Base-by-base conservation (phyloP, 208 protist species). In the Entamoeba moshkovskii region DNA sequence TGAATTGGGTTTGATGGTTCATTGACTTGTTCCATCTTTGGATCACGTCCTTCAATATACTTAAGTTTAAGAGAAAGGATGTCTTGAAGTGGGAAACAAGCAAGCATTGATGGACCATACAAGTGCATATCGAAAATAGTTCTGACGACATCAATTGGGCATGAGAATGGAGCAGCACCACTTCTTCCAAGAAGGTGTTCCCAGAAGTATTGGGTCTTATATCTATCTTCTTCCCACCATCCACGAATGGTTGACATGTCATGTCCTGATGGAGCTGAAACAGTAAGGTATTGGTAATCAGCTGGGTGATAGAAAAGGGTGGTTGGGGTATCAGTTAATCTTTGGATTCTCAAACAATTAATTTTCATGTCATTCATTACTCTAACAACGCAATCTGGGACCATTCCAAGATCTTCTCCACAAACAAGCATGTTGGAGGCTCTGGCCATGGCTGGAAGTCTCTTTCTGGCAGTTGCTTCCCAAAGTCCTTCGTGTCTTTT, bases 381-480 rank as follows among this genome's bases (percentile, higher is more conserved):
- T 45, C 91, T 47, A 38, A 94, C 94, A 38, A 97, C 95, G 93
- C 95, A 96, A 0, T 52, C 45, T 49, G 96, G 95, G 16, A 97
- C 92, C 93, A 96, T 95, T 66, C 97, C 97, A 3, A 97, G 94
- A 94, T 97, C 97, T 91, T 97, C 97, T 45, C 96, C 97, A 95
- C 96, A 97, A 52, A 97, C 94, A 44, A 97, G 94, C 97, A 97
- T 97, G 42, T 96, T 93, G 29, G 95, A 95, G 16, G 94, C 93
- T n/a, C 48, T 52, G n/a, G 94, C 66, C 29, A 97, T 96, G 0
- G 93, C 33, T 16, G 94, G 92, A 25, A 96, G 66, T 66, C 92
- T 95, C 18, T 45, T 46, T 16, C 38, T n/a, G 29, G 91, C 95
- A 52, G 91, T 45, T 6, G 44, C 22, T 18, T 45, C 16, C 93